A percentile compares a stretch with the other conserved stretches of the same genome.
phyloP scores from a whole-genome alignment of 441 rosid species.

The Gossypium gossypioides region DNA sequence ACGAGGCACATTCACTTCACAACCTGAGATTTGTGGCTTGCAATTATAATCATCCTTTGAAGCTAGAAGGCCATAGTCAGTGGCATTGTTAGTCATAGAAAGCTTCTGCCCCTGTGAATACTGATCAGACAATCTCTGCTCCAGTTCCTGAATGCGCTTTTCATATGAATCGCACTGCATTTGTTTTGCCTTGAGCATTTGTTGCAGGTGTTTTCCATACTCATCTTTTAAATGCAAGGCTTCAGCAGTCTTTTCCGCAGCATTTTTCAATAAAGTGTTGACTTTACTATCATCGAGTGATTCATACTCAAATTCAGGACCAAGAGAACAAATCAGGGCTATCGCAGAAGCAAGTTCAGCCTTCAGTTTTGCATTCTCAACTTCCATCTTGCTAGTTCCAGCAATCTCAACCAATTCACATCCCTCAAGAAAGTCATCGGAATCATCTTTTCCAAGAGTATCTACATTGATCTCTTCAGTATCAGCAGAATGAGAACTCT shows the following conservation, averaged over 20 bases:
- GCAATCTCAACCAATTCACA: slow-evolving; percentile 73
- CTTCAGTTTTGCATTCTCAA: slow-evolving; percentile 91
- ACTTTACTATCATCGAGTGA: slow-evolving; percentile 54
- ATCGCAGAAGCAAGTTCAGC: slow-evolving; percentile 97
- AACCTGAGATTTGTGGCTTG: slow-evolving; percentile 41
- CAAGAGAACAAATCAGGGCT: slow-evolving; percentile 63
- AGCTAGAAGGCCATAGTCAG: slow-evolving; percentile 30
- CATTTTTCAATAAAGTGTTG: slow-evolving; percentile 51
- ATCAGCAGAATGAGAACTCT: slow-evolving; percentile 54
- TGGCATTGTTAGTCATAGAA: slow-evolving; percentile 34
- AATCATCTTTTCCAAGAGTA: slow-evolving; percentile 34
- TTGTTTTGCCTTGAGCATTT: slow-evolving; percentile 70
- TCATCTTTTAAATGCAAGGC: slow-evolving; percentile 84
- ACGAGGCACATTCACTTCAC: slow-evolving; percentile 36
- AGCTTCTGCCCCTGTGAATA: slow-evolving; percentile 55
- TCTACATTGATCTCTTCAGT: slow-evolving; percentile 39
- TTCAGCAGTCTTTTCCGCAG: slow-evolving; percentile 75
- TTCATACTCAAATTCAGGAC: slow-evolving; percentile 59
- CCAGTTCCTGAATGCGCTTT: slow-evolving; percentile 89
- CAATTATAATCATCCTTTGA: slow-evolving; percentile 27
- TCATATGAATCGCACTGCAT: slow-evolving; percentile 71
- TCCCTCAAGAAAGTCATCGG: slow-evolving; percentile 49
- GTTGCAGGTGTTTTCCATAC: slow-evolving; percentile 58
- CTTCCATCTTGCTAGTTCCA: slow-evolving; percentile 95
- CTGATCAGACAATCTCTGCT: slow-evolving; percentile 70